Evolutionary conservation across 2,329 filamentous ascomycete genomes (phyloP), one percentile per base, ranked within the genome.

Genomic region (Fusarium lateritium): DNA sequence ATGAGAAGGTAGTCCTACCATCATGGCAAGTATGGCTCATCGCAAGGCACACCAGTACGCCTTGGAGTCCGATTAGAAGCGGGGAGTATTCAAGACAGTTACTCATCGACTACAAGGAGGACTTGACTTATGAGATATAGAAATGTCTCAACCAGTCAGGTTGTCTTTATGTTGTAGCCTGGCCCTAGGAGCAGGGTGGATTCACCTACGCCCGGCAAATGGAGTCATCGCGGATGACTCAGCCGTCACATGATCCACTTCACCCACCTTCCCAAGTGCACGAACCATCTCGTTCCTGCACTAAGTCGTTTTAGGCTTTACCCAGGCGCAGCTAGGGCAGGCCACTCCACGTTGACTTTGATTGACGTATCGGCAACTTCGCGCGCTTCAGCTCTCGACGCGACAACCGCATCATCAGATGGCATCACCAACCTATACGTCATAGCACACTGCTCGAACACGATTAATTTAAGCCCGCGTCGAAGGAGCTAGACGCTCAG

Each of bases 281-380:
- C 69, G 55, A 63, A 28, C 69, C 66, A 69, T 2, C 50, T 33
- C 38, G 63, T 71, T 63, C 68, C 60, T 69, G 55, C 42, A 42
- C 61, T 55, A 46, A 9, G 8, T 44, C 54, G 11, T 44, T 50
- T 50, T 6, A 46, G 42, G 49, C 54, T 36, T 21, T 47, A 39
- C 6, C 17, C 52, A 69, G 53, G 52, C 58, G 56, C 46, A 58
- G n/a, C 49, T 31, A 31, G 10, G 28, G 28, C 28, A 10, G 28
- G 28, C 28, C 28, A 31, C 28, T 31, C 28, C 36, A 42, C 15
- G 19, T 22, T 36, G 22, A 45, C 31, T 19, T 19, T 19, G 42
- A 56, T 71, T 71, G 67, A 69, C 67, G 57, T 66, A 62, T 45
- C 56, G 44, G 50, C 43, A 36, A 24, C 40, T 46, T 50, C 50